Evolutionary conservation across 2,329 filamentous ascomycete species (phyloP), one percentile per base, ranked within the genome.

Genomic region (Arthrobotrys conoides): DNA sequence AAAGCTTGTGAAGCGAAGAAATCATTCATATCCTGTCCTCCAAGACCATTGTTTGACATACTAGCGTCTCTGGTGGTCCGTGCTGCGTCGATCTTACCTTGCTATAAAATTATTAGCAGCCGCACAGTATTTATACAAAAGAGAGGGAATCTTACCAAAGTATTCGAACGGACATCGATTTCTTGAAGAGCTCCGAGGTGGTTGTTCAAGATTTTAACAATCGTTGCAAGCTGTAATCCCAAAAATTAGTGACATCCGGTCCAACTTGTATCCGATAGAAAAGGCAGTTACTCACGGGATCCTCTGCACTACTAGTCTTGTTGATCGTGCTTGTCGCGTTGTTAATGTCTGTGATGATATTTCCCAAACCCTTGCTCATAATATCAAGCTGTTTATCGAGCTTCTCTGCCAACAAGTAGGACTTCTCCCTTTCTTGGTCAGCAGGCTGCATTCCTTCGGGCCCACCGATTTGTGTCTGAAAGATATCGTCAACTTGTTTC

Each of bases 321-420:
- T 90, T 95, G 81, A 99, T 86, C 24, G 91, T 93, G 69, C 92
- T 89, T n/a, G 93, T 96, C 80, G 96, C 95, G 81, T 91, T 90
- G 84, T 99, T 99, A 84, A 99, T 97, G 85, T 98, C 96, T 83
- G 97, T 94, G 82, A 99, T 97, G 94, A 99, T 98, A 86, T 93
- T 95, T 59, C 90, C 91, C 80, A 99, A 87, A 83, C 97, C 94
- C 83, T 93, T 93, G 83, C 93, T 94, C 90, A 98, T 96, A 82
- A 97, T 94, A 73, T 97, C 94, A 80, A 99, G 87, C 81, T 93
- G 90, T 83, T 97, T 93, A 10, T 93, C 93, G 80, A 97, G 88
- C 85, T 93, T 96, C 87, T 99, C 96, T 0, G 96, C 96, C 66
- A 96, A 87, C 88, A 97, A 96, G 87, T 98, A 97, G 81, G 95